These are phyloP conservation scores for Eimeria acervulina DNA, from an alignment of 169 alveolate species.

Conservation along the genomic window DNA sequence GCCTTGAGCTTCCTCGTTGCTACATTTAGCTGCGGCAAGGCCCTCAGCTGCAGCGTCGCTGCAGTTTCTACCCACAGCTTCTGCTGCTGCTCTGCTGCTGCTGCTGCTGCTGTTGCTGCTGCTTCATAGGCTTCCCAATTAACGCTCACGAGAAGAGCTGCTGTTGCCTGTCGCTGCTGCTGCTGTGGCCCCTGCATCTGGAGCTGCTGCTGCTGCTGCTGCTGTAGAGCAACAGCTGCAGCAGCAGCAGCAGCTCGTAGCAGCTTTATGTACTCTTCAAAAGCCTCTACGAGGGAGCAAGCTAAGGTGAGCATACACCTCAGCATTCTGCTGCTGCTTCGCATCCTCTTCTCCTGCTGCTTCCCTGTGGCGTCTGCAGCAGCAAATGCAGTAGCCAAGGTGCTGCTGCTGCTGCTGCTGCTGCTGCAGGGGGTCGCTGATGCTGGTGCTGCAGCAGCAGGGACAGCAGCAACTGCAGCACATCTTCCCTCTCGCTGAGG, in stretches of 20 bases:
- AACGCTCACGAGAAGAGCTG: not conserved
- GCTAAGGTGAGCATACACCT: not conserved
- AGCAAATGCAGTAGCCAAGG: not conserved
- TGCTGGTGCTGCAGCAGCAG: conserved; percentile 2
- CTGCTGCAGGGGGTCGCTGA: not conserved
- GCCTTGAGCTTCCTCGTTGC: conserved; percentile 5
- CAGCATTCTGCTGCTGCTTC: conserved; percentile 2
- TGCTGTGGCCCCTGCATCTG: no score
- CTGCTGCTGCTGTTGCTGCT: not conserved
- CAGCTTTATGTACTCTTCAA: not conserved
- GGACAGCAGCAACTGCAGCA: not conserved
- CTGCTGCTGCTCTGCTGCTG: conserved; percentile 47
- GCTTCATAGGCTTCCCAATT: not conserved
- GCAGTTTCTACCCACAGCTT: not conserved
- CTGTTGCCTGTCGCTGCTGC: not conserved
- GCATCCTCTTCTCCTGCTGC: not conserved
- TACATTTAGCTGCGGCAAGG: not conserved
- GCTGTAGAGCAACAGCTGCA: not conserved
- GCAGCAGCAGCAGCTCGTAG: conserved; percentile 41
- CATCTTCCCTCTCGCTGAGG: no score
- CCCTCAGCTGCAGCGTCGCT: not conserved
- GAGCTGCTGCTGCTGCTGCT: no score
- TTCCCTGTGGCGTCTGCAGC: not conserved
- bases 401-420: conserved; percentile 40
- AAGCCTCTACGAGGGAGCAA: not conserved